Base-by-base conservation (phyloP, 768 basidiomycete species). In the Mycena floridula region DNA sequence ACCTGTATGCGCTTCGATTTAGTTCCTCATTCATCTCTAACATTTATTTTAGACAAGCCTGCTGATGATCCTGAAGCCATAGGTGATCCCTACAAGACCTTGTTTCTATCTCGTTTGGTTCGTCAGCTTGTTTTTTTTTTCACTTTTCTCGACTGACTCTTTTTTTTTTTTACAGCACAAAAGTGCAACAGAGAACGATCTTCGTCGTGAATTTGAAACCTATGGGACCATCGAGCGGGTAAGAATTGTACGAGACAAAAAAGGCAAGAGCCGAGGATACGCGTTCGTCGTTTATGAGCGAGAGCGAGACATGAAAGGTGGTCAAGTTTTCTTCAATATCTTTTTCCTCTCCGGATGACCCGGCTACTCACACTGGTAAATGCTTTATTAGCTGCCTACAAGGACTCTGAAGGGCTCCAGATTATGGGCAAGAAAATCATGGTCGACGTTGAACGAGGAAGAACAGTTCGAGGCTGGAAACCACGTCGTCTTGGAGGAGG, bases 281-380 rank as follows among this genome's bases (percentile, higher is more conserved):
- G 95, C 95, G 18, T 99, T 99, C 66, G 76, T 99, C 50, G 93
- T 99, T 15, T 99, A 91, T 53, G 96, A 99, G 61, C 81, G 96
- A 24, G 96, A 98, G 67, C 81, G 94, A 47, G 96, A 99, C 62
- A 99, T 99, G 96, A 98, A 98, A 79, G 94, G 94, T 94, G 62
- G 37, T 46, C 59, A 51, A 51, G 28, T 51, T 56, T 37, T 44
- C n/a, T n/a, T n/a, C n/a, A n/a, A n/a, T n/a, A n/a, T n/a, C n/a
- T n/a, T n/a, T n/a, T n/a, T 40, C 37, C 42, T 40, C 7, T 32
- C 50, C 27, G 37, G 45, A 43, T 46, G 46, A 44, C 45, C 45
- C n/a, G 25, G 43, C 40, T 38, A 13, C 44, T 54, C 41, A 48
- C 40, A 22, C 37, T 41, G 38, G 42, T 46, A n/a, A n/a, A n/a